phyloP scores from a whole-genome alignment of 768 basidiomycete species.

The Suillus lakei region DNA sequence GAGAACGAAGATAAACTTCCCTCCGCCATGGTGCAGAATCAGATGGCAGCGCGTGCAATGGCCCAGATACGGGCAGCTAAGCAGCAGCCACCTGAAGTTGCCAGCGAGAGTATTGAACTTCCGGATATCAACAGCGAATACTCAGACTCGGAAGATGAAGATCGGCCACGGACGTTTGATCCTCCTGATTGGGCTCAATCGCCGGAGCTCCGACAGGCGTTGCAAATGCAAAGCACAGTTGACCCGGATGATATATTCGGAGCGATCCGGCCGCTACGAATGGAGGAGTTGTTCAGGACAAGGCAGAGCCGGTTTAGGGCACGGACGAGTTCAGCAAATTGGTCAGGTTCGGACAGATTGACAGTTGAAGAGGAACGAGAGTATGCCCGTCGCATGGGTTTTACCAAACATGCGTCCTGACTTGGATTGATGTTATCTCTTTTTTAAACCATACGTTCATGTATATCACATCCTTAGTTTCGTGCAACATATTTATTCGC shows the following conservation, averaged over 20 bases:
- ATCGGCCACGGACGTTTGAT: conserved; percentile 70
- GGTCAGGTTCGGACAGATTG: conserved; percentile 90
- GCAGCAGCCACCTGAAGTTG: conserved; percentile 50
- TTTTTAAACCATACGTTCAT: not conserved
- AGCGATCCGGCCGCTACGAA: conserved; percentile 78
- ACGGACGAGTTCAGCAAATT: conserved; percentile 93
- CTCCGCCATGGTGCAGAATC: conserved; percentile 63
- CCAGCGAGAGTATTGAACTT: conserved; percentile 86
- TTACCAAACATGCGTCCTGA: conserved; percentile 40
- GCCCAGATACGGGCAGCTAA: conserved; percentile 66
- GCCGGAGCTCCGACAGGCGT: conserved; percentile 78
- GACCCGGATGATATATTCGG: conserved; percentile 95
- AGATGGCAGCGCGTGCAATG: conserved; percentile 75
- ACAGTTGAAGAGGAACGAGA: conserved; percentile 84
- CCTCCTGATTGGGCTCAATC: conserved; percentile 92
- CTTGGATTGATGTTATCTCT: conserved; percentile 17
- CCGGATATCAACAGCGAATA: conserved; percentile 98
- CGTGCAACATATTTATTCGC: not conserved
- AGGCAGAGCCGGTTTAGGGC: conserved; percentile 84
- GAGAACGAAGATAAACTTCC: conserved; percentile 63
- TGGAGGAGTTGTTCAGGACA: conserved; percentile 92
- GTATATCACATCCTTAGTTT: not conserved
- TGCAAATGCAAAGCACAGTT: conserved; percentile 82
- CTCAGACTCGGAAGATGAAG: conserved; percentile 94
- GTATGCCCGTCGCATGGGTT: conserved; percentile 93